Evolutionary conservation across 2,329 filamentous ascomycete species (phyloP).

Genomic region (Herpotrichia juniperi): DNA sequence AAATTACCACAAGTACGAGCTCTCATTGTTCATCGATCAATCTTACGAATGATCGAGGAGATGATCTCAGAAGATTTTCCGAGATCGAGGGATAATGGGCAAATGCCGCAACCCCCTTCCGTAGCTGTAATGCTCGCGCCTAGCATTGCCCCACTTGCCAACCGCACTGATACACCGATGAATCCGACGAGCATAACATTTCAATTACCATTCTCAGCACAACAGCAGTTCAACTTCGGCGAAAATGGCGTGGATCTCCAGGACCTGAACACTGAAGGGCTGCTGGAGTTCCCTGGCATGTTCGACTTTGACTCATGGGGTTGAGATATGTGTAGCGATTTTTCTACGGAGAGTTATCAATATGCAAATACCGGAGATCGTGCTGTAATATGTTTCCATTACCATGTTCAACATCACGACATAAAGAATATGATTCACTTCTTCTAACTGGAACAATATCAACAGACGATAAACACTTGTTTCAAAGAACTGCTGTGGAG

Average conservation of each 20-base stretch:
- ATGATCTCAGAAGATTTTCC: conserved; percentile 24
- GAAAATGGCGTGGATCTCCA: conserved; percentile 4
- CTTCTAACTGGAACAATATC: no score
- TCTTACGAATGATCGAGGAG: conserved; percentile 25
- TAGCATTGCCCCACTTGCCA: not conserved
- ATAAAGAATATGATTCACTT: no score
- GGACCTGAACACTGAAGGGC: conserved; percentile 9
- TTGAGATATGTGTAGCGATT: not conserved
- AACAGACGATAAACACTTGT: no score
- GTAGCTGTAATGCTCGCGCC: conserved; percentile 12
- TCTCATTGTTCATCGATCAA: conserved; percentile 23
- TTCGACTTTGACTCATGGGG: conserved; percentile 14
- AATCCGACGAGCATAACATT: conserved; percentile 9
- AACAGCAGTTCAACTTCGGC: conserved; percentile 12
- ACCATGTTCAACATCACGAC: no score
- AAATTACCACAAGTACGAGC: conserved; percentile 16
- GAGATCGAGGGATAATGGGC: conserved; percentile 4
- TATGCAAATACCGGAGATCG: no score
- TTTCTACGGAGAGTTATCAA: no score
- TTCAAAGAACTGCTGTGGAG: no score
- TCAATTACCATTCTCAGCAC: conserved; percentile 18
- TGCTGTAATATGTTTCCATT: no score
- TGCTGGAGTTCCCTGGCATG: conserved; percentile 20
- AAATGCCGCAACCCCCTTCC: conserved; percentile 9
- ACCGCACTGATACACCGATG: not conserved